phyloP scores from a whole-genome alignment of 495 filamentous ascomycete genomes.

The Penicillium fimorum region DNA sequence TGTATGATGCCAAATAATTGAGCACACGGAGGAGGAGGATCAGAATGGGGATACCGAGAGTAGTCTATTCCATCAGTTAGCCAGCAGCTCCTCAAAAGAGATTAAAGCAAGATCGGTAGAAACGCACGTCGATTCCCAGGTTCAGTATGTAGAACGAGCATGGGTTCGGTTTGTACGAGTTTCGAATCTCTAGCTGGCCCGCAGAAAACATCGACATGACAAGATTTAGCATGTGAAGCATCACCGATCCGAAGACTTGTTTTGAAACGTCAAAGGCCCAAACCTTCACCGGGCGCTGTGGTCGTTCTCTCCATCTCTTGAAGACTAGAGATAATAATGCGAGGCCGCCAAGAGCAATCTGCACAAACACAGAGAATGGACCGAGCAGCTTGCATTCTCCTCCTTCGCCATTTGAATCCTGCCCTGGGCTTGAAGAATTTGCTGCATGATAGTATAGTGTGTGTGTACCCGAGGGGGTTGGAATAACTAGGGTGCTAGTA shows the following conservation, averaged over 20 bases:
- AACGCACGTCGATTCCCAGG: constrained; percentile 88
- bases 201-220: constrained; percentile 94
- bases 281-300: constrained; percentile 86
- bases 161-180: constrained; percentile 76
- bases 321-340: constrained; percentile 84
- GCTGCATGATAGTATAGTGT: constrained; percentile 23
- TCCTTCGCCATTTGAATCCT: constrained; percentile 36
- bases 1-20: constrained; percentile 68
- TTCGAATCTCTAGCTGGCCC: constrained; percentile 63
- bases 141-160: constrained; percentile 96
- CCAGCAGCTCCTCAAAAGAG: neutral
- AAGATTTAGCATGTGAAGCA: constrained; percentile 88
- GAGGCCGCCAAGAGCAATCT: constrained; percentile 79
- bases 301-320: constrained; percentile 88
- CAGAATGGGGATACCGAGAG: constrained; percentile 88
- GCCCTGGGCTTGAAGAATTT: constrained; percentile 7
- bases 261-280: constrained; percentile 98
- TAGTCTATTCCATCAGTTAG: constrained; percentile 61
- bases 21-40: constrained; percentile 79
- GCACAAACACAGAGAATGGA: constrained; percentile 83
- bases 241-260: constrained; percentile 89
- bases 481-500: constrained; percentile 7
- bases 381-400: constrained; percentile 83
- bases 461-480: constrained; percentile 13
- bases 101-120: neutral